A percentile compares a stretch with the other conserved stretches of the same genome.
These are phyloP conservation scores for Penicillium daleae DNA, from an alignment of 495 filamentous ascomycete genomes.

Conservation along the genomic window DNA sequence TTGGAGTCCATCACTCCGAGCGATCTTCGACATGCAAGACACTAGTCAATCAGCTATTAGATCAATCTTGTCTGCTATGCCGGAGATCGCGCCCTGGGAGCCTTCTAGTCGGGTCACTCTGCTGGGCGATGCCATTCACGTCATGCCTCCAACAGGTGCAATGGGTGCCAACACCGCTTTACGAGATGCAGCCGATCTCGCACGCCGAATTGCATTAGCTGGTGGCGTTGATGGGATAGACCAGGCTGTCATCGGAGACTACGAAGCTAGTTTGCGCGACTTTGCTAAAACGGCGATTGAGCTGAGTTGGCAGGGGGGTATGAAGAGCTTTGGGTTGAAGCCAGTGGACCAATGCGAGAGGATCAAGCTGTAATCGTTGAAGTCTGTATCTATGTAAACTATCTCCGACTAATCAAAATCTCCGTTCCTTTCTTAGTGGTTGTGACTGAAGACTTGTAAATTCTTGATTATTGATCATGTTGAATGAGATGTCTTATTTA, in stretches of 20 bases:
- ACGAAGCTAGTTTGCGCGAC: constrained; percentile 37
- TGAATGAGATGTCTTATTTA: no score
- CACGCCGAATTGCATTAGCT: constrained; percentile 31
- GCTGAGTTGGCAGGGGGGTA: constrained; percentile 33
- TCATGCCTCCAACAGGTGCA: constrained; percentile 64
- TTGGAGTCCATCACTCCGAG: constrained; percentile 38
- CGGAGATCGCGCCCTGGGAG: constrained; percentile 39
- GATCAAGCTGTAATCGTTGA: constrained; percentile 13
- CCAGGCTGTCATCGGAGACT: constrained; percentile 24
- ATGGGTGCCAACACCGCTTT: constrained; percentile 64
- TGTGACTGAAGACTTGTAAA: no score
- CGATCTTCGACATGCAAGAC: constrained; percentile 42
- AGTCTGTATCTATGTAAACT: not conserved
- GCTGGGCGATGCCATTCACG: constrained; percentile 63
- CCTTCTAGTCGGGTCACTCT: constrained; percentile 55
- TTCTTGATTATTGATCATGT: no score
- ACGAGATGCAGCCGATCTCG: constrained; percentile 39
- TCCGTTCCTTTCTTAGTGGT: no score
- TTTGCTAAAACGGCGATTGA: constrained; percentile 29
- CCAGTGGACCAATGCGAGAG: constrained; percentile 31
- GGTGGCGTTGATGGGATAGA: constrained; percentile 32
- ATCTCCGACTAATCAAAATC: not conserved
- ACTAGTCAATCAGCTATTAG: constrained; percentile 34
- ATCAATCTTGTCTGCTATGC: constrained; percentile 42
- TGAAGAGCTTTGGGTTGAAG: constrained; percentile 33